Evolutionary conservation across 2,329 filamentous ascomycete species (phyloP), one percentile per base, ranked within the genome.

Genomic region (Exophiala viscosa): DNA sequence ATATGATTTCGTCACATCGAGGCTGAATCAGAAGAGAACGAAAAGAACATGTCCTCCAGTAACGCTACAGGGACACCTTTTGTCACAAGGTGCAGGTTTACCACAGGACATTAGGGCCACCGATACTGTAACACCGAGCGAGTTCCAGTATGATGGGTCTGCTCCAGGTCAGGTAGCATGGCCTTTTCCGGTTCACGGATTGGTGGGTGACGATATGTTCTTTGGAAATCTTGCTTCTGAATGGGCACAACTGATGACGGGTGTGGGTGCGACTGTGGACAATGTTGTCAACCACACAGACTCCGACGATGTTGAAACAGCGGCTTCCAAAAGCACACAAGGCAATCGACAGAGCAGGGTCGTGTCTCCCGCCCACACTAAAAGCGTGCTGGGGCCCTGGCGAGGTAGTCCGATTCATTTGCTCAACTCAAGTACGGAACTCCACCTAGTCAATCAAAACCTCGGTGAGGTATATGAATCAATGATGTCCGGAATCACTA

Each of bases 401-500:
- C 34, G 32, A 20, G 53, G 53, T 18, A 51, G 48, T 14, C 53
- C 53, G 8, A 55, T 55, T 13, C 53, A 49, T 38, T 35, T 55
- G 5, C 53, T 55, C 41, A 55, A 55, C 36, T 55, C 53, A 11
- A 51, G 48, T 20, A 49, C 52, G 18, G 53, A 51, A 34, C 44
- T 32, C 9, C 48, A 48, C 32, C n/a, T 46, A 7, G 40, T 55
- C 18, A 55, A 55, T 20, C 45, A 48, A 17, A 55, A 40, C 36
- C 48, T 55, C 3, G 48, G 48, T 28, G 53, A 55, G 28, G 44
- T 55, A 31, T 55, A 55, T 45, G 47, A 49, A 20, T 52, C 31
- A 28, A 55, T 55, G 53, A 55, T 55, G 53, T 45, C 48, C 7
- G 53, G 53, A n/a, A 55, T 55, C 31, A 45, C 53, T 10, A 52